Conservation (phyloP, 345 rosid genomes). For the Ceriops tagal region DNA sequence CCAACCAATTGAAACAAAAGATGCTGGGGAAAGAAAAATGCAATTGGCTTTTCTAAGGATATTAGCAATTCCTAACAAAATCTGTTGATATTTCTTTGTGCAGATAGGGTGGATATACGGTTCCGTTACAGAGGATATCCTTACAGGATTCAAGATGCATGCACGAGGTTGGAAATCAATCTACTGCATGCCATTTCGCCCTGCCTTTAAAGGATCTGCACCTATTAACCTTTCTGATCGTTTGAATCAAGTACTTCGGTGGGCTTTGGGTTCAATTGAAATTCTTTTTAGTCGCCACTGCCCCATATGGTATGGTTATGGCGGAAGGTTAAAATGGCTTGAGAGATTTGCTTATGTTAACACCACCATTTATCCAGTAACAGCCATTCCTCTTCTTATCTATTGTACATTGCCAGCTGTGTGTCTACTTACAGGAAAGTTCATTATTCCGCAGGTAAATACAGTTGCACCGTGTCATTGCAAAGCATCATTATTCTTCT, state of each 20-base stretch:
- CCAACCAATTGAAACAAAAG: not conserved
- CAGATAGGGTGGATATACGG: conserved; percentile 47
- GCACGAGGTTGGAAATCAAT: conserved; percentile 45
- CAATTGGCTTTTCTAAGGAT: not conserved
- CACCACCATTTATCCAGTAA: conserved; percentile 40
- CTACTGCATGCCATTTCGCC: conserved; percentile 39
- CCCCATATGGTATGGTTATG: conserved; percentile 40
- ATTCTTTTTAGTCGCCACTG: conserved; percentile 43
- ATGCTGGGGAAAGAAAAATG: not conserved
- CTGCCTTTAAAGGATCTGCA: conserved; percentile 47
- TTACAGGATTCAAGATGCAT: conserved; percentile 46
- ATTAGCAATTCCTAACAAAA: not conserved
- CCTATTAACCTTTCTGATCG: conserved; percentile 46
- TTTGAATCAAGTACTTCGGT: conserved; percentile 43
- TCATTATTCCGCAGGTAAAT: conserved; percentile 45
- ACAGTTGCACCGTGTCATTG: not conserved
- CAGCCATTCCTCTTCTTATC: conserved; percentile 38
- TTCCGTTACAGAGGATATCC: conserved; percentile 41
- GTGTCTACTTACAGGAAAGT: conserved; percentile 44
- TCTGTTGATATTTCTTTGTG: conserved; percentile 15
- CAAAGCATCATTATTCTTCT: not conserved
- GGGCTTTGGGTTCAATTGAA: conserved; percentile 46
- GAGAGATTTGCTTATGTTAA: conserved; percentile 42
- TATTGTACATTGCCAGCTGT: conserved; percentile 42
- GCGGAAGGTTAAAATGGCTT: conserved; percentile 33